These are phyloP conservation scores for Allium sativum DNA, from an alignment of 106 monocot genomes.

Conservation along the genomic window DNA sequence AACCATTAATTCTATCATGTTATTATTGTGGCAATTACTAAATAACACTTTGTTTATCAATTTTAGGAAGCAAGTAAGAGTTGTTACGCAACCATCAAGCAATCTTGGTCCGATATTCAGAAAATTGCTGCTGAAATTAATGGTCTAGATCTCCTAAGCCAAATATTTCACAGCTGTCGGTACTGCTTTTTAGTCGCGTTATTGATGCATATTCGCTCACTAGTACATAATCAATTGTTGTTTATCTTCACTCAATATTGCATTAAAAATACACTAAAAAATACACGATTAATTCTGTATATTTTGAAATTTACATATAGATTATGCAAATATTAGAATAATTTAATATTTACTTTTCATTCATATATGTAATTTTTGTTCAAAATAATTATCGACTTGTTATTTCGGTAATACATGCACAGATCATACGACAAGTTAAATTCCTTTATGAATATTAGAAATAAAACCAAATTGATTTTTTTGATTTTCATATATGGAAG, in stretches of 20 bases:
- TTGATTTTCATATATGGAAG: not conserved
- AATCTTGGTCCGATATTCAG: constrained; percentile 17
- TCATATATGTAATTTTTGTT: not conserved
- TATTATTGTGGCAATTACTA: not conserved
- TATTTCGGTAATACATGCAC: no score
- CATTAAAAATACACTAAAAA: no score
- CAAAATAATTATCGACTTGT: no score
- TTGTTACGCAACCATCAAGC: constrained; percentile 15
- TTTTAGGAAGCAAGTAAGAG: constrained; percentile 19
- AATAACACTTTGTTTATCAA: not conserved
- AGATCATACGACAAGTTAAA: no score
- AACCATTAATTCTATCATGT: not conserved
- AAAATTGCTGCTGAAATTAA: not conserved
- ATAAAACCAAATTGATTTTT: not conserved
- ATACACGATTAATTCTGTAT: no score
- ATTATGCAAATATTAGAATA: no score
- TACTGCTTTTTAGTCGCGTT: not conserved
- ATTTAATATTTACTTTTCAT: no score
- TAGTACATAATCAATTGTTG: not conserved
- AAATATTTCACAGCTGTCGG: constrained; percentile 18
- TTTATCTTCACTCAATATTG: no score
- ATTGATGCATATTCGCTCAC: not conserved
- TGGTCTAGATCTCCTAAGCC: constrained; percentile 10
- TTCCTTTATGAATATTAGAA: no score
- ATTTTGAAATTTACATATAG: no score